Percentiles rank a stretch among this genome's conserved stretches.
Conservation (phyloP, 2,329 filamentous ascomycete species). For the Neonectria ditissima region DNA sequence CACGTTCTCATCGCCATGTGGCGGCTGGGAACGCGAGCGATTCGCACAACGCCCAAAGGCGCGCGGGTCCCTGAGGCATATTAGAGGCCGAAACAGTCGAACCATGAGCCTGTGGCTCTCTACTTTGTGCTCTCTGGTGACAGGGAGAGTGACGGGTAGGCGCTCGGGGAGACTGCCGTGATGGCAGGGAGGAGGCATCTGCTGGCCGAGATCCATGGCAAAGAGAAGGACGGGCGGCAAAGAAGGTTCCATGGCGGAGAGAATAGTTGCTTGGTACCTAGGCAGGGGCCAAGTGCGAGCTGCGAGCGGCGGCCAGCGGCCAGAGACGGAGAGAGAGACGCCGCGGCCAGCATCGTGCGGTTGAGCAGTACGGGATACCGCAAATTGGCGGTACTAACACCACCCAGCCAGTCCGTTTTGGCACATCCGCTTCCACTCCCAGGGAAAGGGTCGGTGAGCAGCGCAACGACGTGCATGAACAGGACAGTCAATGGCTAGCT, state of each 20-base stretch:
- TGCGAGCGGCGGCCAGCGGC: not conserved
- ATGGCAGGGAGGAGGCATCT: constrained; percentile 6
- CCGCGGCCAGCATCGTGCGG: constrained; percentile 16
- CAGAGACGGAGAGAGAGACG: constrained; percentile 6
- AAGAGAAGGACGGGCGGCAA: constrained; percentile 19
- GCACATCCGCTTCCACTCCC: constrained; percentile 32
- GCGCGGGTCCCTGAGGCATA: constrained; percentile 34
- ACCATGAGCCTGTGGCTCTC: constrained; percentile 15
- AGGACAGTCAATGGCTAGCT: constrained; percentile 47
- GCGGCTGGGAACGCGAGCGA: constrained; percentile 41
- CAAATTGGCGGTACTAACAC: constrained; percentile 21
- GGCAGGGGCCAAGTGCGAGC: not conserved
- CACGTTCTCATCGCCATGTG: constrained; percentile 47
- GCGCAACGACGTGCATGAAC: constrained; percentile 49
- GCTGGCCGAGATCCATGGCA: constrained; percentile 9
- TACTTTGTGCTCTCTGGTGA: constrained; percentile 6
- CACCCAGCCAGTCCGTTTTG: constrained; percentile 34
- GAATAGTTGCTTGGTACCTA: not conserved
- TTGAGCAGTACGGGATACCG: not conserved
- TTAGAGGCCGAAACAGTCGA: constrained; percentile 22
- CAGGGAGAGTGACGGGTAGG: constrained; percentile 13
- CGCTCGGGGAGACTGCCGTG: constrained; percentile 21
- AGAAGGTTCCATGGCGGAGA: constrained; percentile 4
- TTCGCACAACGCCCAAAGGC: constrained; percentile 33
- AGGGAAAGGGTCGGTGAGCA: constrained; percentile 49